Percentiles rank a stretch among this genome's conserved stretches.
phyloP scores from a whole-genome alignment of 441 rosid genomes.

The Omphalea diandra region DNA sequence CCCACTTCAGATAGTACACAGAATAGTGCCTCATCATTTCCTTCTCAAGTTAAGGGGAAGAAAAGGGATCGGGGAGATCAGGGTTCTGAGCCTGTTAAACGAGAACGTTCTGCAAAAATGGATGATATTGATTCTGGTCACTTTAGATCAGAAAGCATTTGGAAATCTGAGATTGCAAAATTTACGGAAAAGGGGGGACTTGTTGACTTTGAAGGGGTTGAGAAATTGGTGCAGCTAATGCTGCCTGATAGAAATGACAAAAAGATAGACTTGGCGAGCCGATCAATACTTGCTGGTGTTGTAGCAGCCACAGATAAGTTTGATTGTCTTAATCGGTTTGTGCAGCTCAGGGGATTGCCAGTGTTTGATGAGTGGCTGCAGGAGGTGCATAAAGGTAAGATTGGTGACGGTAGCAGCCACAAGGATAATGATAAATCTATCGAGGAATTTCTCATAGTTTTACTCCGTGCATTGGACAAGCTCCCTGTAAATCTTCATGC shows the following conservation, averaged over 20 bases:
- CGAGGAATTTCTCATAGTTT: constrained; percentile 75
- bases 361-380: constrained; percentile 99
- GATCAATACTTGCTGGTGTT: constrained; percentile 74
- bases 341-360: constrained; percentile 84
- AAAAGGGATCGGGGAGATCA: constrained; percentile 93
- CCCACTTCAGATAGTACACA: constrained; percentile 59
- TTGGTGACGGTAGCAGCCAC: constrained; percentile 59
- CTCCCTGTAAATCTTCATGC: constrained; percentile 93
- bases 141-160: constrained; percentile 48
- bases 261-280: constrained; percentile 68
- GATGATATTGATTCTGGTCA: constrained; percentile 68
- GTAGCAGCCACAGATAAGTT: constrained; percentile 78
- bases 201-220: constrained; percentile 73
- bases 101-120: constrained; percentile 58
- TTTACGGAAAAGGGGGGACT: constrained; percentile 82
- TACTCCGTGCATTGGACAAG: constrained; percentile 91
- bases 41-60: constrained; percentile 86
- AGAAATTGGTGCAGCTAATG: constrained; percentile 83
- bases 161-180: constrained; percentile 72
- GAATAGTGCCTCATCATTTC: constrained; percentile 49
- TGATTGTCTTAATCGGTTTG: constrained; percentile 81
- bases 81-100: constrained; percentile 63
- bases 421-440: constrained; percentile 69
- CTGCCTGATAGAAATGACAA: constrained; percentile 58
- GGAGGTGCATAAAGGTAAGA: constrained; percentile 89